Conservation (phyloP, 176 grass and related monocot genomes). For the Chrysopogon serrulatus region DNA sequence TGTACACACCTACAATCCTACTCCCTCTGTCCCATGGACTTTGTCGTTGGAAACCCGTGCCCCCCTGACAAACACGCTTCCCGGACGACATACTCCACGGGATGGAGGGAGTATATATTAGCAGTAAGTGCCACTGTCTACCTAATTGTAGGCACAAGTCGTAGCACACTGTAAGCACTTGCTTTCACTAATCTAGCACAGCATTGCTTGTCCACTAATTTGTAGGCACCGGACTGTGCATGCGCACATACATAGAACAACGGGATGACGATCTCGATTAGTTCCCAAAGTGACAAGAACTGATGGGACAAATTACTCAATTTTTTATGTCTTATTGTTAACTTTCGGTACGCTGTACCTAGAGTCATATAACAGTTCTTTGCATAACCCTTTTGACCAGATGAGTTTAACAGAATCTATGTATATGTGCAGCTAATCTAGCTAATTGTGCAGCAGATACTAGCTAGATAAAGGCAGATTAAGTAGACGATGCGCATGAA, state of each 20-base stretch:
- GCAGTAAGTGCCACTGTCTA: neutral
- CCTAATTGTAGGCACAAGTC: constrained; percentile 7
- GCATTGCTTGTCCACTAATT: constrained; percentile 36
- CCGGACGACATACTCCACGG: too few relatives aligned
- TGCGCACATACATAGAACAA: constrained; percentile 16
- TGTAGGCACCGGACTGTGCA: constrained; percentile 31
- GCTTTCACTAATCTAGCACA: constrained; percentile 32
- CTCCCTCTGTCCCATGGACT: too few relatives aligned
- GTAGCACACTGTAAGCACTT: constrained; percentile 25
- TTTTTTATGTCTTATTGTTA: neutral
- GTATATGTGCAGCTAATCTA: neutral
- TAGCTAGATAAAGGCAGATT: neutral
- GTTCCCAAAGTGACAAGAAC: constrained; percentile 34
- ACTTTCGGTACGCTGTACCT: neutral
- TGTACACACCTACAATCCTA: neutral
- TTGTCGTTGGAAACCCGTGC: too few relatives aligned
- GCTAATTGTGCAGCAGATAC: neutral
- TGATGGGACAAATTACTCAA: constrained; percentile 27
- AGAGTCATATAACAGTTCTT: neutral
- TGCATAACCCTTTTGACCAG: neutral
- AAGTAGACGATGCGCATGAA: constrained; percentile 4
- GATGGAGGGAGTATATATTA: too few relatives aligned
- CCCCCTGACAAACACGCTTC: too few relatives aligned
- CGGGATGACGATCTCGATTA: constrained; percentile 30
- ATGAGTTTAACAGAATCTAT: neutral